Percentiles rank a stretch among this genome's conserved stretches.
Evolutionary conservation across 768 basidiomycete genomes (phyloP).

Genomic region (Boletus bicolor): DNA sequence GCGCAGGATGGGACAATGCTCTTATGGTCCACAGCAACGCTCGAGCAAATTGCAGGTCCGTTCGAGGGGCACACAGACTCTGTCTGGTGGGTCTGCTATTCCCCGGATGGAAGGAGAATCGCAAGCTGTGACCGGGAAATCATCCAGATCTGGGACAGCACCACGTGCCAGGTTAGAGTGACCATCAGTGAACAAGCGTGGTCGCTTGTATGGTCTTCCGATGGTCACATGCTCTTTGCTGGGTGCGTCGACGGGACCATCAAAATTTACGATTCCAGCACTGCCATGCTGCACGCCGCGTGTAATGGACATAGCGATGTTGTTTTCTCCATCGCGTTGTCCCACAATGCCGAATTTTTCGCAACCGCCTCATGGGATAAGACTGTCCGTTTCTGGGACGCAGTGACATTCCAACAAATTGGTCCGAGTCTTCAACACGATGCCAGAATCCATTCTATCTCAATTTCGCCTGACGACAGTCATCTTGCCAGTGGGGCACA

Average conservation of each 20-base stretch:
- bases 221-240: constrained; percentile 11
- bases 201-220: constrained; percentile 23
- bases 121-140: constrained; percentile 20
- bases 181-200: constrained; percentile 12
- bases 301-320: constrained; percentile 18
- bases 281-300: not conserved
- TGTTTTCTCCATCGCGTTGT: constrained; percentile 21
- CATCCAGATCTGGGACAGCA: constrained; percentile 17
- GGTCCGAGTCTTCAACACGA: constrained; percentile 17
- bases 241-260: constrained; percentile 19
- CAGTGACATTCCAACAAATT: constrained; percentile 13
- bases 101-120: constrained; percentile 16
- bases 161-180: not conserved
- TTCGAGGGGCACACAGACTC: constrained; percentile 6
- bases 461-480: constrained; percentile 15
- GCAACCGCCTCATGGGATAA: constrained; percentile 29
- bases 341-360: constrained; percentile 18
- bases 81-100: constrained; percentile 20
- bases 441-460: constrained; percentile 6
- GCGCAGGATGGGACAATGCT: constrained; percentile 15
- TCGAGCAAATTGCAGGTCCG: constrained; percentile 7
- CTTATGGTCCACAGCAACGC: constrained; percentile 14
- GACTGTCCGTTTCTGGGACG: constrained; percentile 30
- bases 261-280: constrained; percentile 10
- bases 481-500: constrained; percentile 17